phyloP scores from a whole-genome alignment of 768 basidiomycete species.

The Leccinum subgranulosum region DNA sequence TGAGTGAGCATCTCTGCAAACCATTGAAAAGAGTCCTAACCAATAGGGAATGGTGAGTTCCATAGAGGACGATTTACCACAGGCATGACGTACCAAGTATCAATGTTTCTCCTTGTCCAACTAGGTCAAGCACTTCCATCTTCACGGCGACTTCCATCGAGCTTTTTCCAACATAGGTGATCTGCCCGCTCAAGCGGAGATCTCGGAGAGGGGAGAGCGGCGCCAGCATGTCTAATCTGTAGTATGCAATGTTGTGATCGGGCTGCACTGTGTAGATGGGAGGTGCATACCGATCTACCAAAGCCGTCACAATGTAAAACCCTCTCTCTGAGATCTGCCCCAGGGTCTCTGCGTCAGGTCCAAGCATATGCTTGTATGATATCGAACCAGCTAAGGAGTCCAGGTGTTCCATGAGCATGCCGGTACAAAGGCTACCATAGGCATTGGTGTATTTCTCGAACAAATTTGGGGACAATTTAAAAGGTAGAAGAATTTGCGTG shows the following conservation, averaged over 20 bases:
- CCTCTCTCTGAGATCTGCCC: constrained; percentile 58
- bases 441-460: constrained; percentile 73
- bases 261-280: background rate
- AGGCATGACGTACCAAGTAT: constrained; percentile 46
- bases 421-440: constrained; percentile 65
- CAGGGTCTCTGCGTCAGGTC: constrained; percentile 53
- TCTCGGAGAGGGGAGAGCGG: constrained; percentile 60
- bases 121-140: constrained; percentile 63
- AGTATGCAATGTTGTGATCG: background rate
- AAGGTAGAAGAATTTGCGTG: constrained; percentile 61
- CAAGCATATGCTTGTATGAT: constrained; percentile 79
- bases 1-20: constrained; percentile 69
- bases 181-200: constrained; percentile 74
- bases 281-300: constrained; percentile 60
- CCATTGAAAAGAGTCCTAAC: constrained; percentile 89
- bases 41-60: background rate
- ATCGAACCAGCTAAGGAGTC: constrained; percentile 86
- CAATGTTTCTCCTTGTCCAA: constrained; percentile 55
- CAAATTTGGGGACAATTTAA: constrained; percentile 53
- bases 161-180: constrained; percentile 71
- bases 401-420: constrained; percentile 75
- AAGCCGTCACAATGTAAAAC: constrained; percentile 82
- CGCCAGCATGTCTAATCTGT: constrained; percentile 65
- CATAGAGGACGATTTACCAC: background rate
- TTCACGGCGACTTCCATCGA: constrained; percentile 87